Base-by-base conservation (phyloP, 1,284 basidiomycete genomes). In the Gomphus sp. region DNA sequence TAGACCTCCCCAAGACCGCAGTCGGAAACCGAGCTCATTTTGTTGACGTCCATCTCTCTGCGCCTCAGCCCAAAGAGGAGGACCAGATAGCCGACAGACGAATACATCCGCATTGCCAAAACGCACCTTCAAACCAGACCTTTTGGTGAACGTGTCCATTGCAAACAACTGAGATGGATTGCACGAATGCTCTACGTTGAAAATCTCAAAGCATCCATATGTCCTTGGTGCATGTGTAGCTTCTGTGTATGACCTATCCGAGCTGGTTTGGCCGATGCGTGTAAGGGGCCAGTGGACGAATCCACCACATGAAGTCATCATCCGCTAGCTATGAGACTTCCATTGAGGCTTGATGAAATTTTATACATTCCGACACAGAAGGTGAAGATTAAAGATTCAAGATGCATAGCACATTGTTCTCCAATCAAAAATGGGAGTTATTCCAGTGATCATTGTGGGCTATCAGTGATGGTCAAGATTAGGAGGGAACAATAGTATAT, bases 41-140 rank as follows among this genome's bases (percentile, higher is more conserved):
- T 47, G 39, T 56, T 25, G 59, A 60, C 33, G 22, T 60, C 11
- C 59, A 60, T 43, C 47, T 60, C 53, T 53, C 58, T 10, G 51
- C 31, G 1, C 41, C 45, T 45, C 41, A 34, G 7, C 36, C 39
- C 6, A 33, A 48, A 47, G 11, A 16, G 5, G 12, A 47, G 16
- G 55, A 50, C 2, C 18, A 48, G 16, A 22, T 31, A 25, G 31
- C 2, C 11, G 31, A 39, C 37, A 28, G 2, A 25, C 37, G 28
- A 3, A 48, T 47, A 51, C n/a, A 28, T 60, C 11, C 54, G 59
- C 4, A 56, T 60, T 31, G 59, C 59, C 10, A 60, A 60, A 14
- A 56, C 59, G 28, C 59, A 60, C 28, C 36, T 60, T 9, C 55
- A 60, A 45, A 37, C 54, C 1, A 52, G 48, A 11, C 34, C 58